Base-by-base conservation (phyloP, 2,329 filamentous ascomycete species). In the Fusarium musae region DNA sequence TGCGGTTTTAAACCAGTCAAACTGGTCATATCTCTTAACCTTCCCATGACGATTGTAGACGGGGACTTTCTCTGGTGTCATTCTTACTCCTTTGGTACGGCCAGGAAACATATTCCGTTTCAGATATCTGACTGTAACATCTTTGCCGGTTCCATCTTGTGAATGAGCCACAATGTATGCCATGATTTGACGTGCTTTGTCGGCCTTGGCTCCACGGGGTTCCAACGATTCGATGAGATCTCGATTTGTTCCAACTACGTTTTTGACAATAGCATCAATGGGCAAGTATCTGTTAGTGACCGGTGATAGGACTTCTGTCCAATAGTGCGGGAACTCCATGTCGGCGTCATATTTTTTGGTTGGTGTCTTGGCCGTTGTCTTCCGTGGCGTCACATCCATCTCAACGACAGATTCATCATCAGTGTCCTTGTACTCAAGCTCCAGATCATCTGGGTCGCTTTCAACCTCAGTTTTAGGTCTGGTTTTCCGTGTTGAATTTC, bases 51-150 rank as follows among this genome's bases (percentile, higher is more conserved):
- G 90, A 78, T 94, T 92, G 79, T 95, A 92, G 11, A 98, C 84
- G 0, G 95, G 92, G 3, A 97, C 86, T 78, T 96, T 97, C 75
- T 97, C 94, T 5, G 91, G 80, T 0, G 92, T 90, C 79, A 97
- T 88, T 11, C 96, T 90, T 72, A 92, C 88, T 8, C 95, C 94
- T 79, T 97, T 98, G 0, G 96, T 97, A 75, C 95, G 93, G 8
- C 96, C 96, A 2, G 96, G 96, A 80, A 95, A 91, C 59, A 92
- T 88, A 64, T 93, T 93, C 28, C 92, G 90, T 77, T 92, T 95
- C 12, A 99, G 84, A 80, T 99, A 99, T 34, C 96, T 90, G 16
- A 96, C 91, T 0, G 96, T 99, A 21, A 99, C 93, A 79, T 99
- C 96, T 80, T 98, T 98, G 17, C 94, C 95, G 0, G 94, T 95